Conservation (phyloP, 2,329 filamentous ascomycete genomes). For the Conoideocrella luteorostrata region DNA sequence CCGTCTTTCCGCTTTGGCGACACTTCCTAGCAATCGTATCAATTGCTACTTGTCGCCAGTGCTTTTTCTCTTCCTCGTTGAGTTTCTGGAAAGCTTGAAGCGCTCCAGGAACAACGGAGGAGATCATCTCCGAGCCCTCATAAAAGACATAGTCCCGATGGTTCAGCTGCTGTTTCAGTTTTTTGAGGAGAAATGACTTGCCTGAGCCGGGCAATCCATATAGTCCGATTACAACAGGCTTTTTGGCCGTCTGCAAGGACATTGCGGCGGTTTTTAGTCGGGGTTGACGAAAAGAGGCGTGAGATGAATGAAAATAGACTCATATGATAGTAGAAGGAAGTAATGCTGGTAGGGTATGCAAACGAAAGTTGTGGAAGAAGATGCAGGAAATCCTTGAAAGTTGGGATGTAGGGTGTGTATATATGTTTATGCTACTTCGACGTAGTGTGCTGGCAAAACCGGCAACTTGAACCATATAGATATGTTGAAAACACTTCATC, state of each 20-base stretch:
- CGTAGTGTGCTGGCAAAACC: too few relatives aligned
- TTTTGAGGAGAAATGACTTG: conserved; percentile 39
- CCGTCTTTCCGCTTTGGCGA: conserved; percentile 24
- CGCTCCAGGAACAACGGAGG: conserved; percentile 34
- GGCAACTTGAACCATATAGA: too few relatives aligned
- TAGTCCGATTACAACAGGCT: conserved; percentile 40
- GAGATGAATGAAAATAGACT: too few relatives aligned
- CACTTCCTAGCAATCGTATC: conserved; percentile 33
- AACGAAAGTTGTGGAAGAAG: too few relatives aligned
- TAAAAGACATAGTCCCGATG: conserved; percentile 35
- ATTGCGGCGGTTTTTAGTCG: too few relatives aligned
- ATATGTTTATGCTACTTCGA: too few relatives aligned
- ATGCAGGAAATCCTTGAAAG: too few relatives aligned
- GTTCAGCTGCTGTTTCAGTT: conserved; percentile 30
- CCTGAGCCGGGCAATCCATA: conserved; percentile 51
- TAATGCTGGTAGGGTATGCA: too few relatives aligned
- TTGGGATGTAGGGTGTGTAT: too few relatives aligned
- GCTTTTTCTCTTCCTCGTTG: conserved; percentile 25
- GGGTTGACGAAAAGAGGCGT: too few relatives aligned
- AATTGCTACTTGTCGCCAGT: conserved; percentile 40
- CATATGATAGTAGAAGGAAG: too few relatives aligned
- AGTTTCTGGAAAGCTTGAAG: conserved; percentile 40
- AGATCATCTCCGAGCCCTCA: conserved; percentile 47
- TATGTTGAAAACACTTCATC: too few relatives aligned
- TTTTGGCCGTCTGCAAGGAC: conserved; percentile 12